Base-by-base conservation (phyloP, 768 basidiomycete species). In the Sarcodon aspratus region DNA sequence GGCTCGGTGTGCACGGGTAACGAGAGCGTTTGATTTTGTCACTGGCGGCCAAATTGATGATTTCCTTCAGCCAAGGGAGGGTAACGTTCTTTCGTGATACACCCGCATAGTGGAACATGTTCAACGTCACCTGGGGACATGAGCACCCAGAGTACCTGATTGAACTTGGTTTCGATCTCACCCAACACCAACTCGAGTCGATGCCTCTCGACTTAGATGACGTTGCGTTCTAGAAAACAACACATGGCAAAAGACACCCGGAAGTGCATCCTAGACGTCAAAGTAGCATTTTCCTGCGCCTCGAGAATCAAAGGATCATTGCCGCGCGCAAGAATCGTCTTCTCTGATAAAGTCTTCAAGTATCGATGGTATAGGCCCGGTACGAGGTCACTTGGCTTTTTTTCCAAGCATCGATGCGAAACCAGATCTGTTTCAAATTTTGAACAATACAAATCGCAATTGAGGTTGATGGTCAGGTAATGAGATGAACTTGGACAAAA, bases 11-110 rank as follows among this genome's bases (percentile, higher is more conserved):
- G 95, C 40, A 99, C 91, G 27, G 82, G 84, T 15, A 96, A 75
- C 0, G 92, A 95, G 0, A 96, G 96, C n/a, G n/a, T n/a, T n/a
- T n/a, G n/a, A n/a, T n/a, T n/a, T n/a, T n/a, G n/a, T n/a, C n/a
- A n/a, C n/a, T 0, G 96, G 85, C 87, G 0, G 96, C 96, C 51
- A 97, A 94, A 60, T 99, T 99, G 70, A 99, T 97, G 57, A 98
- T 97, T 67, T 98, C 96, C 71, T 98, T 98, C 54, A 99, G 66
- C 66, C 96, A 94, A 2, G n/a, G n/a, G n/a, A n/a, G n/a, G n/a
- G n/a, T n/a, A n/a, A n/a, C n/a, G n/a, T n/a, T n/a, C n/a, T n/a
- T n/a, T n/a, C n/a, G n/a, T n/a, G n/a, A n/a, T n/a, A n/a, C n/a
- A n/a, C n/a, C n/a, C n/a, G n/a, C n/a, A n/a, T n/a, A n/a, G n/a